Evolutionary conservation across 306 rosid genomes (phyloP).

Genomic region (Vigna hirtella): DNA sequence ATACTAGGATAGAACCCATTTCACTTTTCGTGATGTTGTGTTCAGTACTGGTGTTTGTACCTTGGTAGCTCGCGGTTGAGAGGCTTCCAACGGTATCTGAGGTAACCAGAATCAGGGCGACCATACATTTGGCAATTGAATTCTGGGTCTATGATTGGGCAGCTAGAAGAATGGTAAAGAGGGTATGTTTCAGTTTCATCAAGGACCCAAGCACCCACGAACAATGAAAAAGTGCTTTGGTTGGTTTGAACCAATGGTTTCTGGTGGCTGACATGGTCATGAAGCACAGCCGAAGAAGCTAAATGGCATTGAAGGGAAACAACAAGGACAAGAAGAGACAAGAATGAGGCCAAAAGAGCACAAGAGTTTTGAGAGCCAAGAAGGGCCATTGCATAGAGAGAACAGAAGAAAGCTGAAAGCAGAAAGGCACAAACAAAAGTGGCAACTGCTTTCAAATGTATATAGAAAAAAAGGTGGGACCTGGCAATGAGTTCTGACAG

Average conservation of each 20-base stretch:
- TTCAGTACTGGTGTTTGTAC: slow-evolving; percentile 41
- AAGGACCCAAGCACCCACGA: slow-evolving; percentile 76
- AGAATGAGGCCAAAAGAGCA: slow-evolving; percentile 34
- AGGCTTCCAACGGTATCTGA: slow-evolving; percentile 83
- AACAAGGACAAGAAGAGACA: slow-evolving; percentile 39
- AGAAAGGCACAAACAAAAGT: slow-evolving; percentile 30
- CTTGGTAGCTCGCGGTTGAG: slow-evolving; percentile 85
- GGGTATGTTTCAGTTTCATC: slow-evolving; percentile 77
- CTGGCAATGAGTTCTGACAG: not conserved
- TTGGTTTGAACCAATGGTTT: slow-evolving; percentile 68
- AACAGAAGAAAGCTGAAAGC: slow-evolving; percentile 31
- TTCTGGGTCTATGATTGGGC: slow-evolving; percentile 76
- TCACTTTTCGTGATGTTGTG: not conserved
- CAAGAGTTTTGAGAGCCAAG: slow-evolving; percentile 34
- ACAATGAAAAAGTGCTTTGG: slow-evolving; percentile 68
- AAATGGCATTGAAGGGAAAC: slow-evolving; percentile 49
- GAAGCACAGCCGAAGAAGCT: slow-evolving; percentile 62
- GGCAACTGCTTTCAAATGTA: slow-evolving; percentile 13
- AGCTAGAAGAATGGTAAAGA: slow-evolving; percentile 65
- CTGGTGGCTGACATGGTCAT: slow-evolving; percentile 44
- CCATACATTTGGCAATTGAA: slow-evolving; percentile 87
- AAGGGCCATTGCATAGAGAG: slow-evolving; percentile 44
- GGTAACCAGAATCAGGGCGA: slow-evolving; percentile 84
- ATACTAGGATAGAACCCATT: not conserved
- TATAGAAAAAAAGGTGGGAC: not conserved